These are phyloP conservation scores for Erodium moschatum DNA, from an alignment of 441 rosid genomes.

Conservation along the genomic window DNA sequence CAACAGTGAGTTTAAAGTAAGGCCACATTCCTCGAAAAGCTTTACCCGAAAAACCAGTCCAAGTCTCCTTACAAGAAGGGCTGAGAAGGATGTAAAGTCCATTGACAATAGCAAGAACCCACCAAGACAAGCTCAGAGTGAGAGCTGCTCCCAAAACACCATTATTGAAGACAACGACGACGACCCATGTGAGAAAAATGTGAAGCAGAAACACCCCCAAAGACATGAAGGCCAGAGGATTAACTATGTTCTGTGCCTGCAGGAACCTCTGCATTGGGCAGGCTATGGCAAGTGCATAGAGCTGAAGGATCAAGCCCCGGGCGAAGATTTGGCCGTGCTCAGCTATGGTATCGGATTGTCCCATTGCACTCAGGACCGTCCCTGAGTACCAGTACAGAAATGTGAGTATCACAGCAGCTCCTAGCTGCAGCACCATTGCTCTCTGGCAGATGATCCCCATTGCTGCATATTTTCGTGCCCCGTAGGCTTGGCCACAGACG, in stretches of 20 bases:
- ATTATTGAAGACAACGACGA: slow-evolving; percentile 36
- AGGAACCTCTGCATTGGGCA: slow-evolving; percentile 90
- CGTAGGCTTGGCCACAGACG: slow-evolving; percentile 92
- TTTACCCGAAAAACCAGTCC: slow-evolving; percentile 59
- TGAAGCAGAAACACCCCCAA: slow-evolving; percentile 67
- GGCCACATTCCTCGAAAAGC: slow-evolving; percentile 86
- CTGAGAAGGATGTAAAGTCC: slow-evolving; percentile 58
- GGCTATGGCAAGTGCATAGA: slow-evolving; percentile 67
- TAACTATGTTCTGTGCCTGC: slow-evolving; percentile 91
- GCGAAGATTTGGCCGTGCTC: slow-evolving; percentile 66
- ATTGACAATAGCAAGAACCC: slow-evolving; percentile 50
- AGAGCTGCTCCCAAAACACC: slow-evolving; percentile 81
- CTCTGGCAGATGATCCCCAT: slow-evolving; percentile 84
- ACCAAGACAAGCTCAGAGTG: slow-evolving; percentile 72
- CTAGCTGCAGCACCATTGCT: slow-evolving; percentile 67
- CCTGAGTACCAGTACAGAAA: slow-evolving; percentile 75
- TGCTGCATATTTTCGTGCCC: slow-evolving; percentile 57
- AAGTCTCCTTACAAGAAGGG: slow-evolving; percentile 69
- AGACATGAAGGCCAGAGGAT: slow-evolving; percentile 78
- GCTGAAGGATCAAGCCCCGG: slow-evolving; percentile 68
- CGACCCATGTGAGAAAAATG: slow-evolving; percentile 55
- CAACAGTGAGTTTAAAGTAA: slow-evolving; percentile 72
- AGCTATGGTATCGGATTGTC: slow-evolving; percentile 56
- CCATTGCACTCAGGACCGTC: slow-evolving; percentile 40
- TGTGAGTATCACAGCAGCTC: slow-evolving; percentile 63